These are phyloP conservation scores for Psidium guajava DNA, from an alignment of 345 rosid species.

Conservation along the genomic window DNA sequence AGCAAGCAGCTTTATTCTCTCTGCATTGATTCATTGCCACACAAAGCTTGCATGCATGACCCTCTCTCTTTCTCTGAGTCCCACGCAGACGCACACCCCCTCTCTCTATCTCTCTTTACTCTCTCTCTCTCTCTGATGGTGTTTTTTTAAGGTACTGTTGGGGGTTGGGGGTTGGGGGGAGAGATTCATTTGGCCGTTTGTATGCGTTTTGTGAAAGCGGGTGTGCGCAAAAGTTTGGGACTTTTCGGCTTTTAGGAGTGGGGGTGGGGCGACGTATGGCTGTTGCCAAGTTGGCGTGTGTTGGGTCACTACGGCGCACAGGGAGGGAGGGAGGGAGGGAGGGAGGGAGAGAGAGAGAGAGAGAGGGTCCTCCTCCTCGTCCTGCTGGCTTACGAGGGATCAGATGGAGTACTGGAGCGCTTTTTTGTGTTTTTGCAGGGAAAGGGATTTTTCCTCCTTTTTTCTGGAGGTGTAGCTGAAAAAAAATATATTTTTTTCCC, in stretches of 20 bases:
- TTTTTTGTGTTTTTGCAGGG: not conserved
- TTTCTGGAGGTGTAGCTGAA: not conserved
- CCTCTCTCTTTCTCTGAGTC: not conserved
- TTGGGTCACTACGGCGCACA: not conserved
- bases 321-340: not conserved
- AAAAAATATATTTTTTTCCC: too few relatives aligned
- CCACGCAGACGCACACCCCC: not conserved
- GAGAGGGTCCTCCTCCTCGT: not conserved
- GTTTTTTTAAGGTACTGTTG: not conserved
- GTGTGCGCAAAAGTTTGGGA: not conserved
- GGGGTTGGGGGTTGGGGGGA: not conserved
- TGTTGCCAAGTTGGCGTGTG: not conserved
- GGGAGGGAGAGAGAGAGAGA: too few relatives aligned
- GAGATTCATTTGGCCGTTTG: not conserved
- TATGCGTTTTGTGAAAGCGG: not conserved
- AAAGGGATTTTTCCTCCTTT: not conserved
- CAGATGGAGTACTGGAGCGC: not conserved
- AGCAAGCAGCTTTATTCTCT: not conserved
- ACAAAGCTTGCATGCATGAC: not conserved
- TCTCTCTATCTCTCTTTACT: not conserved
- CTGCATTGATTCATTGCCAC: not conserved
- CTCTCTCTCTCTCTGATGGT: not conserved
- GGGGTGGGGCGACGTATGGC: not conserved
- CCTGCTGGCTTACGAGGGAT: not conserved
- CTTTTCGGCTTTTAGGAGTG: not conserved